Base-by-base conservation (phyloP, 78 protist species). In the Chrysochromulina parva region DNA sequence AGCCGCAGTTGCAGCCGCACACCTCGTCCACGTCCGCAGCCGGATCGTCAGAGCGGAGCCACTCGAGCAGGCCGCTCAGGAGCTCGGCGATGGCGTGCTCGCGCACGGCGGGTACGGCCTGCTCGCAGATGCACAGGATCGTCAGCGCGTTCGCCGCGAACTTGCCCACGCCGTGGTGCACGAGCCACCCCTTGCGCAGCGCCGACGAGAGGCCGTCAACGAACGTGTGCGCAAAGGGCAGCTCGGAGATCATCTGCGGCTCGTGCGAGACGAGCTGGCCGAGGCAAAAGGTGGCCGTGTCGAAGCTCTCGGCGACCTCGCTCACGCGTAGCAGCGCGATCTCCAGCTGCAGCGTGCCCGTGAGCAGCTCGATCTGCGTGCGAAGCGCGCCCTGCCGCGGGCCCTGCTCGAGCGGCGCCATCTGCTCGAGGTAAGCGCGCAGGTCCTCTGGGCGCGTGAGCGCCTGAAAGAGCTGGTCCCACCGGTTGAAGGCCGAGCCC, bases 181-280 rank as follows among this genome's bases (percentile, higher is more conserved):
- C 71, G 59, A 48, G 26, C 90, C 90, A 87, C 10, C 90, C 90
- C 55, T 87, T 87, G 55, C 0, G 3, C 58, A 87, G 78, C 62
- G 65, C 71, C 11, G 80, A 87, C 60, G 90, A 58, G 13, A 87
- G 90, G 17, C 80, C 65, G 17, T 3, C 14, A 57, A 87, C 90
- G 50, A 87, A 50, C 76, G 48, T 47, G 52, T 47, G 6, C 14
- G 90, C 90, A 78, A 87, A 38, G 22, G 66, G 90, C 82, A 87
- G 90, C 82, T 65, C 60, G 26, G 60, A 47, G 80, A 87, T 66
- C 20, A 65, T 4, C 53, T 87, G n/a, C 14, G 90, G 90, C 90
- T 87, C 90, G 90, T 87, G 71, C 10, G 90, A 58, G 76, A 87
- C 90, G 10, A 87, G 78, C 90, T 87, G 90, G n/a, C 90, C 90